Conservation (phyloP, 129 eudicot genomes). For the Ambrosia trifida region DNA sequence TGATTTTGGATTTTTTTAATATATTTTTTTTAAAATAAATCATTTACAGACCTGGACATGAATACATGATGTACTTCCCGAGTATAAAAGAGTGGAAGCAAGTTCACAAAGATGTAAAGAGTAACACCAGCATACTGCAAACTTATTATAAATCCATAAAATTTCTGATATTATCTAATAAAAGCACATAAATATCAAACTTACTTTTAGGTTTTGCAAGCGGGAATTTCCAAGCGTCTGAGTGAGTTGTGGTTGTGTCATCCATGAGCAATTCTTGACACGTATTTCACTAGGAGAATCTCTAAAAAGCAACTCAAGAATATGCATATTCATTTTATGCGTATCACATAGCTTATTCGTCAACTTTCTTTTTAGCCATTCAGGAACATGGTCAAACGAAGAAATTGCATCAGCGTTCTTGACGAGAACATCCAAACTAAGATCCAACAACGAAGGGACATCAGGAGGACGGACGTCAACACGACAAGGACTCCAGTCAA, state of each 20-base stretch:
- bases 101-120: conserved; percentile 2
- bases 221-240: conserved; percentile 35
- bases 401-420: conserved; percentile 45
- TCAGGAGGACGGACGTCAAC: conserved; percentile 8
- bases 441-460: conserved; percentile 54
- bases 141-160: not conserved
- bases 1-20: too few species aligned
- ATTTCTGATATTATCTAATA: not conserved
- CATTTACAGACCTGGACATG: too few species aligned
- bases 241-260: conserved; percentile 39
- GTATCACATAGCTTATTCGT: conserved; percentile 45
- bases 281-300: conserved; percentile 55
- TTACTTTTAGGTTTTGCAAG: conserved; percentile 43
- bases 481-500: conserved; percentile 46
- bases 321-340: conserved; percentile 37
- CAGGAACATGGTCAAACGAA: conserved; percentile 50
- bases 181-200: not conserved
- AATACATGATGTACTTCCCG: too few species aligned
- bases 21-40: too few species aligned
- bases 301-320: conserved; percentile 42
- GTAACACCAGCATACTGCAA: conserved; percentile 1
- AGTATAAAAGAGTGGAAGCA: not conserved
- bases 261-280: conserved; percentile 59
- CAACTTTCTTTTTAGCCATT: conserved; percentile 38
- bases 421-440: conserved; percentile 50